Percentiles rank a stretch among this genome's conserved stretches.
phyloP scores from a whole-genome alignment of 331 rosid species.

The Malus hybrid region DNA sequence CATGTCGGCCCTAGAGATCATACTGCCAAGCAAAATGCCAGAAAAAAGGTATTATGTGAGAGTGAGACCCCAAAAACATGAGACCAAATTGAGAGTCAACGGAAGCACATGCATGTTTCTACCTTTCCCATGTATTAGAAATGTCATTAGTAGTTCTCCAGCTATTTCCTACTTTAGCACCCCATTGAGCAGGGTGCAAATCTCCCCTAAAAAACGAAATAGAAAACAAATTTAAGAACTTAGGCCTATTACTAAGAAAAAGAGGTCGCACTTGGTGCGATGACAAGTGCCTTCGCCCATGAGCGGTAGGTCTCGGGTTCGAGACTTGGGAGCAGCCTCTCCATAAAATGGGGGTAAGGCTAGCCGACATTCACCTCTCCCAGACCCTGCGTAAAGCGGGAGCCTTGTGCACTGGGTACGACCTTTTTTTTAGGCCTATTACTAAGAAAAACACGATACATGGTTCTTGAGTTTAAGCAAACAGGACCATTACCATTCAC shows the following conservation, averaged over 20 bases:
- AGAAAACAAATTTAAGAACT: neutral
- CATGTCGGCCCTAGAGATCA: slow-evolving; percentile 70
- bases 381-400: too few species aligned
- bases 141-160: slow-evolving; percentile 91
- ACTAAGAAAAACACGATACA: neutral
- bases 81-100: neutral
- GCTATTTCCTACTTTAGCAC: slow-evolving; percentile 73
- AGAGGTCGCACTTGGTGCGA: too few species aligned
- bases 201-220: slow-evolving; percentile 60
- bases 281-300: too few species aligned
- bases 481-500: slow-evolving; percentile 70
- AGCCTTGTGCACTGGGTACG: too few species aligned
- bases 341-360: too few species aligned
- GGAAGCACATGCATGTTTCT: neutral
- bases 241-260: neutral
- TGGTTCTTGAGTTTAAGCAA: neutral
- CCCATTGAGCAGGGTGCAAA: slow-evolving; percentile 89
- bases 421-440: neutral
- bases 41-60: neutral
- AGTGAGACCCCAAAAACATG: neutral
- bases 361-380: too few species aligned
- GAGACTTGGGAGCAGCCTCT: too few species aligned
- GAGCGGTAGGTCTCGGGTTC: too few species aligned
- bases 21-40: slow-evolving; percentile 33
- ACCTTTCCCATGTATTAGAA: slow-evolving; percentile 75